Conservation (phyloP, 2,329 filamentous ascomycete genomes). For the Fusarium acutatum region DNA sequence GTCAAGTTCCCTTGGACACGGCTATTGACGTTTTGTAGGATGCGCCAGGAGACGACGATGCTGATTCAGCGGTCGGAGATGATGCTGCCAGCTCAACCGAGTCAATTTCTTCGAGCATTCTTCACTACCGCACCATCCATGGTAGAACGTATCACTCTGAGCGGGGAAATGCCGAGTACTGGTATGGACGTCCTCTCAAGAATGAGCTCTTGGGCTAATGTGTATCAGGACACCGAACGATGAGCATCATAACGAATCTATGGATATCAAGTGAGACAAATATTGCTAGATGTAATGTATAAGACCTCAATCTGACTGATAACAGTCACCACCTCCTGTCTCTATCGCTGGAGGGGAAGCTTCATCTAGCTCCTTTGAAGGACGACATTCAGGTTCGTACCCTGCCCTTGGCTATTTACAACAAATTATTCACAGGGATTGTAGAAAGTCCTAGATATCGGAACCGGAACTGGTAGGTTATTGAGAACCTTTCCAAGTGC, state of each 20-base stretch:
- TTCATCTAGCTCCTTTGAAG: slow-evolving; percentile 31
- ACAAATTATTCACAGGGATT: neutral
- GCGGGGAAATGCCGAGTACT: slow-evolving; percentile 34
- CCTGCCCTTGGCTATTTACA: fast-evolving
- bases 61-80: slow-evolving; percentile 26
- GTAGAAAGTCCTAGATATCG: slow-evolving; percentile 54
- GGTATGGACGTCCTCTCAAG: neutral
- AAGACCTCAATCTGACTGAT: fast-evolving
- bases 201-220: neutral
- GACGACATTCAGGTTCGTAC: slow-evolving; percentile 33
- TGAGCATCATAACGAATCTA: slow-evolving; percentile 33
- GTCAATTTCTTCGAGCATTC: slow-evolving; percentile 36
- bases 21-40: neutral
- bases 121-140: slow-evolving; percentile 33
- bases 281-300: fast-evolving
- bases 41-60: neutral
- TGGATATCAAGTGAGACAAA: slow-evolving; percentile 28
- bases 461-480: slow-evolving; percentile 61
- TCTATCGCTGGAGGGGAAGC: slow-evolving; percentile 1
- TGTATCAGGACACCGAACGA: slow-evolving; percentile 24
- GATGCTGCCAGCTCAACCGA: slow-evolving; percentile 31
- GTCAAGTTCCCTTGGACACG: fast-evolving
- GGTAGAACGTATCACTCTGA: slow-evolving; percentile 38
- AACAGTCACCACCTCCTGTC: slow-evolving; percentile 25
- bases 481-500: fast-evolving